Evolutionary conservation across 192 early-diverging fungal species (phyloP).

Genomic region (Podochytrium sp.): DNA sequence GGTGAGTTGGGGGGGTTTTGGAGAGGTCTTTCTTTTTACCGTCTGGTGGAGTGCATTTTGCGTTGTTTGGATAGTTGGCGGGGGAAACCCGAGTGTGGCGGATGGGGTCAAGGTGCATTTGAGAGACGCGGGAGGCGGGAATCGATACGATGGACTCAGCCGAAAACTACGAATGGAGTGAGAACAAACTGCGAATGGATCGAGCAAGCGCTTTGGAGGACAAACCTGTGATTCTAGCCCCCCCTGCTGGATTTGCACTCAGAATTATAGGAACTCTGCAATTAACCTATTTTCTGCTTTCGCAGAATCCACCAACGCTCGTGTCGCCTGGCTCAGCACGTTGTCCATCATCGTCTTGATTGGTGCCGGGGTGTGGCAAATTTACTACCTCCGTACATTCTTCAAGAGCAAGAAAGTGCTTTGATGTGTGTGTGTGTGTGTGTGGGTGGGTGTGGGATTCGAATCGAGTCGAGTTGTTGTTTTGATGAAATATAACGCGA

Average conservation of each 20-base stretch:
- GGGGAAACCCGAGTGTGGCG: too few relatives aligned
- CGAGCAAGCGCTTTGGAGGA: too few relatives aligned
- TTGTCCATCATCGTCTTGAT: conserved; percentile 75
- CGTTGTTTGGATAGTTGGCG: not conserved
- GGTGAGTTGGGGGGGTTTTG: conserved; percentile 48
- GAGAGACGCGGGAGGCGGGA: too few relatives aligned
- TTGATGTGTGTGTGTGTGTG: not conserved
- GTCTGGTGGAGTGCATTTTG: not conserved
- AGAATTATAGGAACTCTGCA: too few relatives aligned
- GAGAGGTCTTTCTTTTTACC: not conserved
- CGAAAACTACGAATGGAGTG: not conserved
- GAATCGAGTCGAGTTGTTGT: not conserved
- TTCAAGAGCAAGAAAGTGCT: conserved; percentile 30
- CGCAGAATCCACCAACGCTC: conserved; percentile 86
- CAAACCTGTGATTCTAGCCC: too few relatives aligned
- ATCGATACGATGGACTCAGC: too few relatives aligned
- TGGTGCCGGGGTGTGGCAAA: conserved; percentile 75
- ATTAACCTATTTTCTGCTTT: not conserved
- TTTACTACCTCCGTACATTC: conserved; percentile 65
- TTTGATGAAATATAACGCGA: not conserved
- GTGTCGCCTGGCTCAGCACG: conserved; percentile 82
- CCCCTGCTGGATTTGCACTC: too few relatives aligned
- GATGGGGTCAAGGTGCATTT: too few relatives aligned
- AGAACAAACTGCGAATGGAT: not conserved
- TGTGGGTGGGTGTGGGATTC: not conserved